Percentiles rank a stretch among this genome's conserved stretches.
These are phyloP conservation scores for Sequoiadendron giganteum DNA, from an alignment of 75 land plant genomes.

Conservation along the genomic window DNA sequence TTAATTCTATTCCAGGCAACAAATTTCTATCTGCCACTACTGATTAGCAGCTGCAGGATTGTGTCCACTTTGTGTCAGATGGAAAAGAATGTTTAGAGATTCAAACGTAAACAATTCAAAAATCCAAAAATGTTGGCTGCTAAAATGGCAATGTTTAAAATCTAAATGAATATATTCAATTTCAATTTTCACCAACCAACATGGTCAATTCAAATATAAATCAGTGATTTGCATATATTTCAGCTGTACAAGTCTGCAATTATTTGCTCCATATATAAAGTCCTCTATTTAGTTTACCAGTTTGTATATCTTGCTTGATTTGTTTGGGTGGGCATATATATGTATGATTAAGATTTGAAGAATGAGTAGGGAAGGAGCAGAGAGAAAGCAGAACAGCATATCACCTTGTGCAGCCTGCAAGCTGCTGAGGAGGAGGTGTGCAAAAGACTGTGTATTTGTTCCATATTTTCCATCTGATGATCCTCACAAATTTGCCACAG, in stretches of 20 bases:
- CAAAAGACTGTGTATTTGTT: slow-evolving; percentile 17
- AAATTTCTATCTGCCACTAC: neutral
- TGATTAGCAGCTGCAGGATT: neutral
- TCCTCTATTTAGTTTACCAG: too few species aligned
- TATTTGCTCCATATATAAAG: too few species aligned
- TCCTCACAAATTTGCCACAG: slow-evolving; percentile 17
- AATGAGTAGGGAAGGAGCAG: neutral
- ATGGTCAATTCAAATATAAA: neutral
- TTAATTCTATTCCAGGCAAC: neutral
- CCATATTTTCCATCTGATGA: slow-evolving; percentile 19
- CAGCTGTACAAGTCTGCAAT: neutral
- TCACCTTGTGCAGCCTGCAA: slow-evolving; percentile 23
- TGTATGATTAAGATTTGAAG: neutral
- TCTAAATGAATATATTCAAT: neutral
- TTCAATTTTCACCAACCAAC: slow-evolving; percentile 1
- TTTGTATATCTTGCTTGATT: too few species aligned
- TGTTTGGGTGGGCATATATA: neutral
- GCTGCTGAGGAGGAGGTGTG: slow-evolving; percentile 15
- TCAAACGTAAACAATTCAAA: neutral
- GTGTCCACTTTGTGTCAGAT: neutral
- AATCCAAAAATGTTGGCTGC: neutral
- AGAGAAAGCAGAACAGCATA: neutral
- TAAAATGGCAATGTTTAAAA: neutral
- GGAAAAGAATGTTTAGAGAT: neutral
- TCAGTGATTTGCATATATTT: neutral